Evolutionary conservation across 371 early-diverging fungal genomes (phyloP), one percentile per base, ranked within the genome.

Genomic region (Syncephalastrum racemosum): DNA sequence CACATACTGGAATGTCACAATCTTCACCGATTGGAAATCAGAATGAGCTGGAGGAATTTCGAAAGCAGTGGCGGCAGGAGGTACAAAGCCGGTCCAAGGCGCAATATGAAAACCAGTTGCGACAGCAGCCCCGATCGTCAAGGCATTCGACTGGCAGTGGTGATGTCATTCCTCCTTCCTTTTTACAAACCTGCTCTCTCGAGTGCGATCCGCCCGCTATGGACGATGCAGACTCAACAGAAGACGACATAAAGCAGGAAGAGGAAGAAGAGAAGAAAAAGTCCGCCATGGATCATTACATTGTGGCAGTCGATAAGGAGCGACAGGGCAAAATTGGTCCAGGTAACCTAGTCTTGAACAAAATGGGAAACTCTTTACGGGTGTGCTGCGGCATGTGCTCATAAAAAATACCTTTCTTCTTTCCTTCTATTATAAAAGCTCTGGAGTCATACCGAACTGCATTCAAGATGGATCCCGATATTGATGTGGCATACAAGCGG

Each of bases 371-470:
- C 24, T 12, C 7, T 31, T 10, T 8, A 5, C 36, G 6, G 36
- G 36, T 31, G 5, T 31, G 36, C 36, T 31, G 36, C 36, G 36
- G 36, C 36, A 31, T 31, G 36, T 31, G 36, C 36, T 31, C 36
- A 31, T 31, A 31, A 10, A 31, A 31, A 10, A 50, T 25, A 5
- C 25, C 3, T 53, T 53, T 39, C 42, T 39, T 27, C n/a, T 25
- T 50, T 40, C 41, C 16, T n/a, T 51, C 46, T 15, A 13, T 45
- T 45, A 7, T 45, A 45, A 16, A 42, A 83, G 84, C 84, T 27
- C 47, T 84, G n/a, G 68, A 61, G 12, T 46, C 63, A 31, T 84
- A 84, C 59, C 70, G 79, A 19, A 73, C 69, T 46, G 84, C 84
- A 16, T 82, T 82, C 50, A 74, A 74, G 54, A 44, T 80, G 43